A percentile compares a stretch with the other conserved stretches of the same genome.
These are phyloP conservation scores for Nyssa sinensis DNA, from an alignment of 148 eudicot genomes.

Conservation along the genomic window DNA sequence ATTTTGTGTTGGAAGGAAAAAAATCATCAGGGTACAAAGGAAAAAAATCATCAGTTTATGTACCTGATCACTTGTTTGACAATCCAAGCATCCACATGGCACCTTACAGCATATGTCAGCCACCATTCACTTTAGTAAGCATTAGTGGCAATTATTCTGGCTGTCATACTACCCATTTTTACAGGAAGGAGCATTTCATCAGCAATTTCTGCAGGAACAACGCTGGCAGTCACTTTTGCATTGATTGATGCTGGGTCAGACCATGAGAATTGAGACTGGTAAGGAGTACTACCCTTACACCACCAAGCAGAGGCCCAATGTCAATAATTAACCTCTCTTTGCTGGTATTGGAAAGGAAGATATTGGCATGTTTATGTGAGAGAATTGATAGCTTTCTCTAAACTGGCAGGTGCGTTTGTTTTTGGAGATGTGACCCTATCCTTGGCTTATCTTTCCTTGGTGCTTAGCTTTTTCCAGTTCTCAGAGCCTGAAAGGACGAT, in stretches of 20 bases:
- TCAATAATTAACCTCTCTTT: constrained; percentile 17
- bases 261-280: constrained; percentile 74
- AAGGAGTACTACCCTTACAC: constrained; percentile 85
- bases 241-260: constrained; percentile 74
- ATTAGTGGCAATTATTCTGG: background rate
- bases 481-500: background rate
- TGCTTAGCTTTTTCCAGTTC: constrained; percentile 11
- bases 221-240: constrained; percentile 78
- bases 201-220: constrained; percentile 83
- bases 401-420: constrained; percentile 7
- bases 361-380: background rate
- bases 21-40: background rate
- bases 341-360: constrained; percentile 25
- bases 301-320: constrained; percentile 64
- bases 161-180: background rate
- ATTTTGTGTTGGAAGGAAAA: background rate
- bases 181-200: constrained; percentile 75
- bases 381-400: background rate
- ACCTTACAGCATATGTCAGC: too few species aligned
- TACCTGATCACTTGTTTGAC: background rate
- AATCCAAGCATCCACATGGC: too few species aligned
- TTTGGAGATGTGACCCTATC: constrained; percentile 19
- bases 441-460: background rate
- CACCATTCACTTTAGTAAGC: background rate
- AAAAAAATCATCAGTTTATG: background rate